Base-by-base conservation (phyloP, 2,329 filamentous ascomycete genomes). In the Scorias spongiosa region DNA sequence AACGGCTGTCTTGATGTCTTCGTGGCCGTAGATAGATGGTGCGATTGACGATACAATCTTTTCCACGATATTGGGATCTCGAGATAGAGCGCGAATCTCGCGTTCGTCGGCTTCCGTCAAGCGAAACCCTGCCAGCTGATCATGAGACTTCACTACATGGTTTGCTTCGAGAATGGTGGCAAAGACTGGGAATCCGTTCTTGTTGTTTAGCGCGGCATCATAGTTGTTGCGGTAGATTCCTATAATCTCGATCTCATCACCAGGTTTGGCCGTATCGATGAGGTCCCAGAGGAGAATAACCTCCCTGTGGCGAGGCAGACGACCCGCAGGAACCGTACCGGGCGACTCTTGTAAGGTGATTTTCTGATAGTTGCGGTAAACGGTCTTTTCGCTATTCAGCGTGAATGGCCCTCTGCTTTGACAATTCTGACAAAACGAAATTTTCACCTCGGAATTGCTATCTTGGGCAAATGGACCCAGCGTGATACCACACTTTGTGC, bases 351-450 rank as follows among this genome's bases (percentile, higher is more conserved):
- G 91, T 10, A 98, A 74, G 0, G 91, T 98, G 54, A 98, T 71
- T 61, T 95, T 98, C 63, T 98, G 91, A 66, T 95, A 98, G 64
- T 98, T 98, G 49, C 91, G 83, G 67, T 98, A 98, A 12, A 98
- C 84, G 0, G 91, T 98, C 71, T 94, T 93, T 62, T 96, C 91
- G 3, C 87, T 91, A 66, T 96, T 96, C 51, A 98, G 70, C 0
- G 81, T 93, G 59, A 98, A 98, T 0, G 91, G 93, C 0, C 91
- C 91, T 36, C 86, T 80, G 34, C 86, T 93, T 66, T 96, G 89
- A 66, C 91, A 98, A 61, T 84, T 91, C 60, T 95, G 89, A 61
- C 91, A 98, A 69, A 84, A 98, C 0, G 84, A 85, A 54, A 98
- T 85, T 66, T 89, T 94, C 59, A 98, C 88, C 63, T 98, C 91